Conservation (phyloP, 2,329 filamentous ascomycete genomes). For the Hypoxylon sp. region DNA sequence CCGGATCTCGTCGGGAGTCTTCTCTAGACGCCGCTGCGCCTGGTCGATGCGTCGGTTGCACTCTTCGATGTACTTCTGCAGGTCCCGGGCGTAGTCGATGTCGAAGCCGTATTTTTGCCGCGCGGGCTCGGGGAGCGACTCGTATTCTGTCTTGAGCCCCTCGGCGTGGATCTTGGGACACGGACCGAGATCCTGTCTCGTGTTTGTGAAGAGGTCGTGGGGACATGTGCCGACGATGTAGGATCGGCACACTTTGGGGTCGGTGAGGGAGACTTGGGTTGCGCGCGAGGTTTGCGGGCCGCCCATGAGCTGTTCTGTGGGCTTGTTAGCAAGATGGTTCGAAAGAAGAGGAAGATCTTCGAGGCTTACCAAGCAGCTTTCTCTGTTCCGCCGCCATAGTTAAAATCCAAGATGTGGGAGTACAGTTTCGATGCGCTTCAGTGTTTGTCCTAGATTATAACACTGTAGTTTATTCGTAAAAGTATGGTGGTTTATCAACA, state of each 20-base stretch:
- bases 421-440: not conserved
- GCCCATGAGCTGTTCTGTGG: constrained; percentile 89
- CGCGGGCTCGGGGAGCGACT: constrained; percentile 76
- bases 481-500: not conserved
- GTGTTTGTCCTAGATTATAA: not conserved
- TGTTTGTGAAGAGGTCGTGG: constrained; percentile 99
- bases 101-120: constrained; percentile 89
- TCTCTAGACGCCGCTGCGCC: constrained; percentile 90
- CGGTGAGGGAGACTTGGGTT: constrained; percentile 86
- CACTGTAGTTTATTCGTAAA: not conserved
- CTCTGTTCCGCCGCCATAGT: constrained; percentile 95
- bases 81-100: constrained; percentile 95
- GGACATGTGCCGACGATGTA: constrained; percentile 95
- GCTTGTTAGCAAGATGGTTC: constrained; percentile 15
- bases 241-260: constrained; percentile 93
- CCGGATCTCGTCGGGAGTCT: constrained; percentile 96
- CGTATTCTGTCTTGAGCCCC: constrained; percentile 88
- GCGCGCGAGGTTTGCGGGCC: constrained; percentile 78
- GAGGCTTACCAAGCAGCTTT: constrained; percentile 81
- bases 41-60: constrained; percentile 94
- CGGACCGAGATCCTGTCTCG: constrained; percentile 93
- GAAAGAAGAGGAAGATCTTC: constrained; percentile 4
- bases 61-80: constrained; percentile 96
- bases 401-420: not conserved
- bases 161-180: constrained; percentile 92